Evolutionary conservation across 345 rosid species (phyloP).

Genomic region (Lenwebbia sp.): DNA sequence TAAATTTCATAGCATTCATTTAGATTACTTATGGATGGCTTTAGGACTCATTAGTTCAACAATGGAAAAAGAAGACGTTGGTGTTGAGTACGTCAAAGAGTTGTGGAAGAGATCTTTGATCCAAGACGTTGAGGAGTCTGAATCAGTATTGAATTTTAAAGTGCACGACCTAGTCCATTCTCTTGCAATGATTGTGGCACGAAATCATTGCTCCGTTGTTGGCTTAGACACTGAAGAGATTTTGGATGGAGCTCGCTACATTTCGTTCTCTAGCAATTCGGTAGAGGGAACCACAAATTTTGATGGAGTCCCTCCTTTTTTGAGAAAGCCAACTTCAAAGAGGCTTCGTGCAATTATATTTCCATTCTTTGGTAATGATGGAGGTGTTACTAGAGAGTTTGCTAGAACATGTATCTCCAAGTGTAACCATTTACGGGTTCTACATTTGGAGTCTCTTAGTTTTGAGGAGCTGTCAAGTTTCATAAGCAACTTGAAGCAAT

Average conservation of each 20-base stretch:
- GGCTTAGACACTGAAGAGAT: background rate
- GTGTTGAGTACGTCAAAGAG: too few relatives aligned
- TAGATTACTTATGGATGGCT: too few relatives aligned
- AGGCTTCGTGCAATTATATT: background rate
- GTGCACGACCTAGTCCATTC: background rate
- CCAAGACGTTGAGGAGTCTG: too few relatives aligned
- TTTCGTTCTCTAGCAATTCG: fast-evolving
- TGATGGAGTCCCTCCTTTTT: background rate
- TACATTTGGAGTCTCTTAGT: too few relatives aligned
- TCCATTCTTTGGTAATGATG: fast-evolving
- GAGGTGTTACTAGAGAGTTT: too few relatives aligned
- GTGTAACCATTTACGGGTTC: background rate
- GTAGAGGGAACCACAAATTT: background rate
- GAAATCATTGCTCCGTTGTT: fast-evolving
- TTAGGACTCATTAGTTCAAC: too few relatives aligned
- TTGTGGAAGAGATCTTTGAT: too few relatives aligned
- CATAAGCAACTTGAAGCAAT: background rate
- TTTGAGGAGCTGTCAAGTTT: background rate
- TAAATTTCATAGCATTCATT: too few relatives aligned
- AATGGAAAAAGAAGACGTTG: too few relatives aligned
- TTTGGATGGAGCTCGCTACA: background rate
- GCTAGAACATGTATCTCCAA: background rate
- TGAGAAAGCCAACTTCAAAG: background rate
- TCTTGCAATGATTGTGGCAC: background rate
- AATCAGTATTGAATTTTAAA: fast-evolving